Evolutionary conservation across 2,329 filamentous ascomycete species (phyloP).

Genomic region (Tolypocladium capitatum): DNA sequence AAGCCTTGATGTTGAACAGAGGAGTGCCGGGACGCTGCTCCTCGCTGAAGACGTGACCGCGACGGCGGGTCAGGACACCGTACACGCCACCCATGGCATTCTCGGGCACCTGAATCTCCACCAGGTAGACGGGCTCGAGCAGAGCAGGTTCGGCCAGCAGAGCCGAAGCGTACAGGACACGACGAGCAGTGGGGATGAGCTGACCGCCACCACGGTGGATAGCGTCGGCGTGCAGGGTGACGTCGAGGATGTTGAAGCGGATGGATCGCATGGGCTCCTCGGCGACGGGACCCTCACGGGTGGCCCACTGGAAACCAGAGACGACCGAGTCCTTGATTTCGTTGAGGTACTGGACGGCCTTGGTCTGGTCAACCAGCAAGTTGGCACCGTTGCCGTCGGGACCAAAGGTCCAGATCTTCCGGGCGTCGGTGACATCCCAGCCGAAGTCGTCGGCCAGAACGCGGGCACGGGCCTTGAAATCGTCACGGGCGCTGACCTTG

Average conservation of each 20-base stretch:
- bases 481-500: constrained; percentile 89
- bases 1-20: constrained; percentile 98
- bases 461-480: constrained; percentile 98
- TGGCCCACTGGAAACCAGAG: constrained; percentile 99
- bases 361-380: constrained; percentile 98
- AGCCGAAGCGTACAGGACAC: constrained; percentile 87
- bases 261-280: constrained; percentile 97
- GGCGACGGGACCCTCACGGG: constrained; percentile 89
- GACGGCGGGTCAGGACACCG: constrained; percentile 90
- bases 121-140: constrained; percentile 94
- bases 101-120: constrained; percentile 98
- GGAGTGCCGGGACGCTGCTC: constrained; percentile 97
- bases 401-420: constrained; percentile 99
- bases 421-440: constrained; percentile 99
- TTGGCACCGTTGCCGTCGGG: constrained; percentile 96
- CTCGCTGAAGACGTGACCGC: constrained; percentile 98
- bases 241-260: constrained; percentile 99
- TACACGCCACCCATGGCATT: constrained; percentile 99
- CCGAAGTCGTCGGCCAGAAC: constrained; percentile 90
- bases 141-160: constrained; percentile 86
- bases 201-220: constrained; percentile 99
- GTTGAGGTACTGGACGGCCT: constrained; percentile 99
- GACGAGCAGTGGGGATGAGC: constrained; percentile 94
- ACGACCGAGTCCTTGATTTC: constrained; percentile 99
- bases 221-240: constrained; percentile 97